Evolutionary conservation across 768 basidiomycete genomes (phyloP), one percentile per base, ranked within the genome.

Genomic region (Auricularia sp.): DNA sequence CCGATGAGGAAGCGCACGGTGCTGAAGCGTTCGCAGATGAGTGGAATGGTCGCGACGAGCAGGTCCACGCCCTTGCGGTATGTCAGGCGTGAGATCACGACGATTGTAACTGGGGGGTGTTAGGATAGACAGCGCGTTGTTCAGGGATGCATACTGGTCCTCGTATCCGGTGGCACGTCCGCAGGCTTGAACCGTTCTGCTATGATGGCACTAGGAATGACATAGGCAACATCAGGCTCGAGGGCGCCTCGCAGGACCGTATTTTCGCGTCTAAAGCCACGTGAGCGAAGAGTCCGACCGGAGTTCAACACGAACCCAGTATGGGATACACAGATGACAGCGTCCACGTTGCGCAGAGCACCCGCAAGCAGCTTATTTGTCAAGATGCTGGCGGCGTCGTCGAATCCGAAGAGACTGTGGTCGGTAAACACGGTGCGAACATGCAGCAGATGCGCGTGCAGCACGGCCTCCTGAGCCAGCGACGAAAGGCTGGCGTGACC

Each of bases 1-100:
- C 93, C 93, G 36, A 99, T 82, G 54, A 98, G 76, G 69, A 98
- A 97, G 51, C 85, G 84, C 60, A 98, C 92, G 66, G 93, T 84
- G 0, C 93, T 90, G 72, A 92, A 96, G 0, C 83, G 77, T 1
- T 81, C 81, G 70, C 96, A 98, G 64, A 99, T 91, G 29, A 87
- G 83, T 0, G 97, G 97, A 0, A 93, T 91, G 0, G 91, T 89
- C 1, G 93, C 93, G 0, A 98, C 90, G 4, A 99, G 84, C 2
- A 99, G 83, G 71, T 99, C 97, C 62, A 99, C 87, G 0, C 97
- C 97, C 77, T 98, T 99, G 61, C 97, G 84, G 71, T 98, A 98
- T 0, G 90, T 93, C 36, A 98, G 78, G 14, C 97, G 86, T 2
- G 93, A 93, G 11, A 99, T 74, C 12, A 97, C 85, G 3, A 99